Base-by-base conservation (phyloP, 257 asterid species). In the Perilla frutescens region DNA sequence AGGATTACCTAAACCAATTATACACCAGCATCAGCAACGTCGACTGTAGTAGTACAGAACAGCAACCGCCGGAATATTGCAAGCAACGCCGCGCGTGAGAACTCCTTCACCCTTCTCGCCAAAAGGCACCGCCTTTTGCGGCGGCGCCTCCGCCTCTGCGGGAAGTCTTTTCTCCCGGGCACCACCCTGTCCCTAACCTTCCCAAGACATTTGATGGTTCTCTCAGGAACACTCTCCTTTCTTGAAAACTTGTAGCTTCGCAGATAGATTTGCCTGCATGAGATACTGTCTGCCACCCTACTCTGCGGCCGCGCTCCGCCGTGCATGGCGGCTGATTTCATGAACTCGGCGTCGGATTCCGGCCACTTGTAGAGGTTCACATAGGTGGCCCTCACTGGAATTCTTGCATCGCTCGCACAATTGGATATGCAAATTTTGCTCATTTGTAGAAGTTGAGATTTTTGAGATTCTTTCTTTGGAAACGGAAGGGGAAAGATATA, bases 321-420 rank as follows among this genome's bases (percentile, higher is more conserved):
- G 60, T 63, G 49, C 61, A 29, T 37, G 58, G 70, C 62, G 57
- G 77, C 26, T 5, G 82, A 79, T 31, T 56, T 73, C 58, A 81
- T 53, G 76, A 84, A 76, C 81, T 84, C 83, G 8, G 86, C 91
- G 36, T 90, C 96, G 39, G 97, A 88, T 79, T 84, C 97, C 65
- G 96, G 96, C 96, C 97, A 88, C 80, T 90, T 92, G 90, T 90
- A 90, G 53, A 88, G 88, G 82, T 81, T 92, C n/a, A 84, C 84
- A 13, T 90, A 88, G 36, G 83, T 88, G 53, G 92, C 96, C 64
- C 96, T 78, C 8, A 87, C 82, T 0, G 97, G 97, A 3, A 57
- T 73, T 40, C 81, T 74, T 3, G 88, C 69, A 32, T 91, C 96
- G 1, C 76, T 70, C 31, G 80, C 82, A 51, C 91, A 85, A 54